Percentiles rank a stretch among this genome's conserved stretches.
Evolutionary conservation across 2,329 filamentous ascomycete genomes (phyloP).

Genomic region (Fonsecaea nubica): DNA sequence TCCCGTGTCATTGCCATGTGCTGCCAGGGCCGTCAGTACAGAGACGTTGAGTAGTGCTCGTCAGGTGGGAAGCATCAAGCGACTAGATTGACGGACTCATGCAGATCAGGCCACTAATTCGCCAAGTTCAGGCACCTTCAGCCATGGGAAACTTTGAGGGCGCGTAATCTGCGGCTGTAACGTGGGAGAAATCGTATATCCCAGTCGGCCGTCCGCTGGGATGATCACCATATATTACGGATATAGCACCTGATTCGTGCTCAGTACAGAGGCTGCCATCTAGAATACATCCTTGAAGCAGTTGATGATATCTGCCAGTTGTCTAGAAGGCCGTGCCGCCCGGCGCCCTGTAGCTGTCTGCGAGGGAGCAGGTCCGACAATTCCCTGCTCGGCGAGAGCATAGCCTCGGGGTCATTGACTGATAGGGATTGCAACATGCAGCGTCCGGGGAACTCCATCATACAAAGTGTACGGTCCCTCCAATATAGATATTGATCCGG

Average conservation of each 20-base stretch:
- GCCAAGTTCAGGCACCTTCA: not conserved
- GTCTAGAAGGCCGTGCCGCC: not conserved
- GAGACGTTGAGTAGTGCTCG: conserved; percentile 1
- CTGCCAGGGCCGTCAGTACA: not conserved
- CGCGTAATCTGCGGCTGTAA: conserved; percentile 3
- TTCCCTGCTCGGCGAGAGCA: not conserved
- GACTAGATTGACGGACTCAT: not conserved
- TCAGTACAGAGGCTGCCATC: not conserved
- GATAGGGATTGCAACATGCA: not conserved
- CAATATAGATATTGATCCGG: not conserved
- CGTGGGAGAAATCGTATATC: conserved; percentile 4
- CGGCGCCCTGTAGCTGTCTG: not conserved
- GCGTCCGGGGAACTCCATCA: not conserved
- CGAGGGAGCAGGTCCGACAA: no score
- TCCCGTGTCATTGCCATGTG: not conserved
- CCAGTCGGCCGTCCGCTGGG: not conserved
- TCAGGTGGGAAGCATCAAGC: conserved; percentile 6
- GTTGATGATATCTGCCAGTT: not conserved
- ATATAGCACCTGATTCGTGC: conserved; percentile 1
- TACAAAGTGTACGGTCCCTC: no score
- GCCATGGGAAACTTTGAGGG: not conserved
- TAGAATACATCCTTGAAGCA: not conserved
- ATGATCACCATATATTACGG: conserved; percentile 2
- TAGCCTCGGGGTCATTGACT: not conserved
- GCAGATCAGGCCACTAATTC: conserved; percentile 17